Base-by-base conservation (phyloP, 495 filamentous ascomycete genomes). In the Aspergillus leporis region DNA sequence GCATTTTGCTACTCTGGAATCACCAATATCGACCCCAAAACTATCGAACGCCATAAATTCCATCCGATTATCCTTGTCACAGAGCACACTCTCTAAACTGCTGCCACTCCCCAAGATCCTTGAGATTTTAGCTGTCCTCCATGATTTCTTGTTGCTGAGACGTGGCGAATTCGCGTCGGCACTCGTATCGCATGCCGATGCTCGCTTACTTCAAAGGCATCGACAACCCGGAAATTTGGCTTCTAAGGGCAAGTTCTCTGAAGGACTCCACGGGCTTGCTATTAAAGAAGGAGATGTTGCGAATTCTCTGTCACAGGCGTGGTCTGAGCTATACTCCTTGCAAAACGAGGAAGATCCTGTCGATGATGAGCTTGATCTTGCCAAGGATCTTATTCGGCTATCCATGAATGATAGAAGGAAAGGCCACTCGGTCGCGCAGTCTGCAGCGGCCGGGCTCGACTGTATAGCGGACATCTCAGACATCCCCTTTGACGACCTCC, bases 111-210 rank as follows among this genome's bases (percentile, higher is more conserved):
- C 81, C 5, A 87, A 85, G 54, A 89, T 96, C 21, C 73, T 93
- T 4, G 87, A 95, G 58, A 83, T 89, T 40, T 78, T 98, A 10
- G 78, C 83, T 45, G 75, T 97, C 22, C 82, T 97, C 0, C 84
- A 92, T 54, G 85, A 93, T 51, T 97, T 96, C 69, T 89, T 97
- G 63, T 81, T 98, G 10, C 83, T 98, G 10, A 85, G 89, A 10
- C 82, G 90, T 18, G 93, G 94, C 10, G 94, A 97, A 67, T 98
- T 98, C 71, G 91, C 91, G 7, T 83, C 93, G 60, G 85, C 90
- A 10, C 76, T 98, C 19, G 90, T 94, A 1, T 82, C 87, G 32
- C 89, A 96, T 76, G 91, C 92, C 9, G 90, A 96, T 61, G 81
- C 88, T 36, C 86, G 85, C 58, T 81, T 96, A 22, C 69, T 75